Evolutionary conservation across 2,329 filamentous ascomycete genomes (phyloP), one percentile per base, ranked within the genome.

Genomic region (Epicoccum sorghinum): DNA sequence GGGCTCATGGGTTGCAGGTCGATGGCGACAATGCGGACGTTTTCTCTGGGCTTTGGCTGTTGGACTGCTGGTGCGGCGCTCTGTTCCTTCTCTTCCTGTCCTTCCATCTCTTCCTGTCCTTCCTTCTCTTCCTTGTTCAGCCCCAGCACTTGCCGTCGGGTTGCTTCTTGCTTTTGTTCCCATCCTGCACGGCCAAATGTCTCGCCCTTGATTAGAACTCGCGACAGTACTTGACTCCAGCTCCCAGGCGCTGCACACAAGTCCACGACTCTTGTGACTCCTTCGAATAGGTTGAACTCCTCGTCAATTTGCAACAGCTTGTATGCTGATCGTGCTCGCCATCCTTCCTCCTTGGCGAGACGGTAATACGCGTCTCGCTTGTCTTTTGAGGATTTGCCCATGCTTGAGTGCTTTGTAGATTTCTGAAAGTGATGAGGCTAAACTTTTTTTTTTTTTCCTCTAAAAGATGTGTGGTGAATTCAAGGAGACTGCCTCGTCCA

Each of bases 381-480:
- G 73, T 99, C 95, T 77, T 99, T 99, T 42, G 93, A 98, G 1
- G 95, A 96, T 75, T 98, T 98, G 1, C 93, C 93, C 93, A 96
- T 96, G 13, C 27, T 13, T 4, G 18, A 6, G 6, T 9, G 9
- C 27, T 6, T 3, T 29, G 27, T 29, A 7, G 3, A 29, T 29
- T 29, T 29, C 18, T 14, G 8, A 10, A 14, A 18, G n/a, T 29
- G 12, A 29, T 4, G 14, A 30, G 14, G 4, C 5, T n/a, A 12
- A 27, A 40, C 13, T 37, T 37, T 37, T 45, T 29, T 37, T 18
- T 3, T 18, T 3, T 18, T 3, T 18, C n/a, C n/a, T 29, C 23
- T 13, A 7, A 3, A 8, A 4, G 12, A 10, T 10, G 24, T 7
- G 9, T 12, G 25, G 4, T 13, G 13, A 35, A 35, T 35, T 7